Evolutionary conservation across 2,329 filamentous ascomycete genomes (phyloP).

Genomic region (Epichloe amarillans): DNA sequence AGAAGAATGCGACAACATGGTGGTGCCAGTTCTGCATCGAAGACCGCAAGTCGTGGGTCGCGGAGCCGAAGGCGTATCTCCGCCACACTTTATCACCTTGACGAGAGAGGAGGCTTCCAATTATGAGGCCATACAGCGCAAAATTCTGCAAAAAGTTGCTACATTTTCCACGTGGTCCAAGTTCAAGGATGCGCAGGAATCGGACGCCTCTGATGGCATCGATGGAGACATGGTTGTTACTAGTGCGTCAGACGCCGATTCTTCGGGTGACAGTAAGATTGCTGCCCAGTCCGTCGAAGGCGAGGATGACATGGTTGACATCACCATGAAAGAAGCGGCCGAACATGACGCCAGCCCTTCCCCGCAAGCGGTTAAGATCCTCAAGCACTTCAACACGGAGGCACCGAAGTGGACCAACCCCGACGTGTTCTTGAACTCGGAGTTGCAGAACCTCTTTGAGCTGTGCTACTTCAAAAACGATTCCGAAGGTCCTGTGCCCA

Average conservation of each 20-base stretch:
- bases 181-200: constrained; percentile 38
- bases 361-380: constrained; percentile 14
- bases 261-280: constrained; percentile 56
- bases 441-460: constrained; percentile 62
- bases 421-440: constrained; percentile 44
- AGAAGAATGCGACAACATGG: constrained; percentile 47
- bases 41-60: constrained; percentile 21
- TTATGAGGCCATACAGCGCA: constrained; percentile 63
- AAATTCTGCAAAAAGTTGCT: constrained; percentile 62
- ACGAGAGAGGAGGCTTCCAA: constrained; percentile 54
- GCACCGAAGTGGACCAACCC: constrained; percentile 41
- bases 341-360: constrained; percentile 7
- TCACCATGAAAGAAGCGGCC: constrained; percentile 65
- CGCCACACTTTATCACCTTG: constrained; percentile 62
- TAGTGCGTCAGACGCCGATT: constrained; percentile 49
- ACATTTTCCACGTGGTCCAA: constrained; percentile 61
- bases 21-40: constrained; percentile 61
- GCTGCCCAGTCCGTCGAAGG: constrained; percentile 69
- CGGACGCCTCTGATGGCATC: constrained; percentile 34
- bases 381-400: constrained; percentile 34
- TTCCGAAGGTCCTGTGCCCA: constrained; percentile 47
- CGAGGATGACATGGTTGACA: constrained; percentile 82
- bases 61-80: constrained; percentile 19
- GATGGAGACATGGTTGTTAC: constrained; percentile 60
- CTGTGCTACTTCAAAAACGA: constrained; percentile 50